A percentile compares a stretch with the other conserved stretches of the same genome.
Evolutionary conservation across 2,329 filamentous ascomycete genomes (phyloP).

Genomic region (Alternaria arbusti): DNA sequence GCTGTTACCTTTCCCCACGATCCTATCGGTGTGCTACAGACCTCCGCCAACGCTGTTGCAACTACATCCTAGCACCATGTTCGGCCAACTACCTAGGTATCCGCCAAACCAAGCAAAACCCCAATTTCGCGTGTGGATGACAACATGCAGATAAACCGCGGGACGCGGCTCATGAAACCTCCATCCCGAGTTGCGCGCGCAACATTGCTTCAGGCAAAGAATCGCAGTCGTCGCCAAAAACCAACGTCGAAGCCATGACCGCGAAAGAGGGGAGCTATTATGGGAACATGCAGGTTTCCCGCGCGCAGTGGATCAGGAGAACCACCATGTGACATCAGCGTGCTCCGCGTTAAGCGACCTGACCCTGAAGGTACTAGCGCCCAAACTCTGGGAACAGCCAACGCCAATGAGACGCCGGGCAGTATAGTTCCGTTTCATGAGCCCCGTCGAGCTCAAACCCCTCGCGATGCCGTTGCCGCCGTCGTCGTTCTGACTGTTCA

Average conservation of each 20-base stretch:
- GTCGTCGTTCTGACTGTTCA: constrained; percentile 10
- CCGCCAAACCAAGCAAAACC: background rate
- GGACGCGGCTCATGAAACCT: background rate
- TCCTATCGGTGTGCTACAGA: background rate
- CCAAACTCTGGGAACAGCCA: background rate
- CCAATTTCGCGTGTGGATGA: background rate
- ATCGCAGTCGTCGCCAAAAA: background rate
- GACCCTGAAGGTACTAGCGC: constrained; percentile 14
- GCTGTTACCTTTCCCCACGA: background rate
- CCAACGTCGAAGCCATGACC: background rate
- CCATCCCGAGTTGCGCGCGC: background rate
- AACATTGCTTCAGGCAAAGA: background rate
- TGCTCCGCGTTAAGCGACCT: constrained; percentile 17
- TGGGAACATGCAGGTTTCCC: background rate
- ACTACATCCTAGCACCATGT: background rate
- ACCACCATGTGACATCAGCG: constrained; percentile 9
- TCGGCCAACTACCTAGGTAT: background rate
- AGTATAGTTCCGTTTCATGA: constrained; percentile 24
- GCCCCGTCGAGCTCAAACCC: constrained; percentile 20
- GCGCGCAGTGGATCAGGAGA: background rate
- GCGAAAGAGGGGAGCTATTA: background rate
- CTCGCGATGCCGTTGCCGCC: constrained; percentile 23
- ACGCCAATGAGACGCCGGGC: constrained; percentile 20
- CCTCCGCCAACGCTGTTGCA: background rate
- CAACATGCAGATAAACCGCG: background rate